Conservation (phyloP, 169 alveolate species). For the Cyclospora cayetanensis region DNA sequence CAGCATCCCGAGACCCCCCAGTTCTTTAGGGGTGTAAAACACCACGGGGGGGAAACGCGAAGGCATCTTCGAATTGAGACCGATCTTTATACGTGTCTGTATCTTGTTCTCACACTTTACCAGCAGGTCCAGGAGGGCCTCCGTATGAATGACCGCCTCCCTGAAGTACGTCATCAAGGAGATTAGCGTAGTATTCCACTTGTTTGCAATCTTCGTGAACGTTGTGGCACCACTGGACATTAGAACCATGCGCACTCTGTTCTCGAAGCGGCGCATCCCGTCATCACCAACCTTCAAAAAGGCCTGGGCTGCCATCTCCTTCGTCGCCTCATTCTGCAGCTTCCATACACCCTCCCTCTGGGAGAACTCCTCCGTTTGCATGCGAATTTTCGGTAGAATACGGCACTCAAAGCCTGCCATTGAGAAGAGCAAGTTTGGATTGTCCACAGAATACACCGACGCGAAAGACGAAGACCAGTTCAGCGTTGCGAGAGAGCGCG, state of each 20-base stretch:
- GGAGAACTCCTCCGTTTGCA: conserved; percentile 66
- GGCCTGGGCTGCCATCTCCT: conserved; percentile 98
- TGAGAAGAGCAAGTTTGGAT: conserved; percentile 98
- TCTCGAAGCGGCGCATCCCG: conserved; percentile 96
- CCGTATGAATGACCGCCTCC: conserved; percentile 99
- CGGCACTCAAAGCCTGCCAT: conserved; percentile 97
- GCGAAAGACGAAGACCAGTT: conserved; percentile 97
- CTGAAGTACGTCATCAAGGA: conserved; percentile 99
- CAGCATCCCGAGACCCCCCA: conserved; percentile 99
- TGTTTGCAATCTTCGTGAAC: conserved; percentile 99
- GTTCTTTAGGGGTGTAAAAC: conserved; percentile 97
- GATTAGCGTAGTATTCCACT: conserved; percentile 99
- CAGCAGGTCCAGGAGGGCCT: conserved; percentile 96
- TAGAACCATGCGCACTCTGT: conserved; percentile 97
- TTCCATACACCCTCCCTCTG: conserved; percentile 78
- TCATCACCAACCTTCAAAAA: conserved; percentile 99
- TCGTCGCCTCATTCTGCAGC: conserved; percentile 97
- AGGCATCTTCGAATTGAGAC: conserved; percentile 99
- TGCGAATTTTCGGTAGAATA: conserved; percentile 67
- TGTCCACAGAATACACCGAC: conserved; percentile 98
- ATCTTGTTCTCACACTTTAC: conserved; percentile 92
- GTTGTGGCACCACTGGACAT: conserved; percentile 99
- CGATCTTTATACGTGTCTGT: conserved; percentile 99
- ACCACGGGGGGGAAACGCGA: conserved; percentile 99
- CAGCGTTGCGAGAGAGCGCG: conserved; percentile 97